phyloP scores from a whole-genome alignment of 2,329 filamentous ascomycete species.

The Esteya vermicola region DNA sequence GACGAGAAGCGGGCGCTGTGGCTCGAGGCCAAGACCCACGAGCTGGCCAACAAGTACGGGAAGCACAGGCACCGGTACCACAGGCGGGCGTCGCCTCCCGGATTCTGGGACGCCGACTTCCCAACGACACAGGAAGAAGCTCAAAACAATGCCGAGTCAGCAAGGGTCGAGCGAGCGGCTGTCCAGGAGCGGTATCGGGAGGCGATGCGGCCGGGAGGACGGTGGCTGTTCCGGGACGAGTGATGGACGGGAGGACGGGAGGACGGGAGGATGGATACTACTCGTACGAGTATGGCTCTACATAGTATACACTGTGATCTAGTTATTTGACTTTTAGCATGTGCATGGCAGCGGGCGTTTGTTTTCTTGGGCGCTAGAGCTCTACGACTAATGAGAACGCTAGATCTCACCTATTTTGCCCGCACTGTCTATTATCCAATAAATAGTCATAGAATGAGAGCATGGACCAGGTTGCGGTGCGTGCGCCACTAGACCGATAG shows the following conservation, averaged over 20 bases:
- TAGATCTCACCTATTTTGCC: not conserved
- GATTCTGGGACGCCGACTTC: constrained; percentile 85
- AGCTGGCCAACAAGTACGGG: constrained; percentile 61
- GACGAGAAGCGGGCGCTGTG: constrained; percentile 53
- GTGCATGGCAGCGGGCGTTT: too few relatives aligned
- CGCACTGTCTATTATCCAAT: too few relatives aligned
- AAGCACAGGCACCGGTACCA: constrained; percentile 65
- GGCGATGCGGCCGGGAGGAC: constrained; percentile 61
- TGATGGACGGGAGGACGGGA: constrained; percentile 14
- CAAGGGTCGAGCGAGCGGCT: constrained; percentile 45
- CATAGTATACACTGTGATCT: too few relatives aligned
- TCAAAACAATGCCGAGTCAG: constrained; percentile 49
- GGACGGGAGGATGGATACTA: not conserved
- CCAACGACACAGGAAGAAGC: constrained; percentile 71
- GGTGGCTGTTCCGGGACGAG: constrained; percentile 76
- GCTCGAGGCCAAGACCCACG: constrained; percentile 59
- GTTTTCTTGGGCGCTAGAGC: too few relatives aligned
- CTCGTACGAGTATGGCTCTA: too few relatives aligned
- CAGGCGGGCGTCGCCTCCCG: constrained; percentile 60
- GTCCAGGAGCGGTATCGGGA: constrained; percentile 66
- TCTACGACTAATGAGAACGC: not conserved
- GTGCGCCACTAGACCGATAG: not conserved
- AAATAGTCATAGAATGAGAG: not conserved
- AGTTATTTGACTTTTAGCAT: too few relatives aligned
- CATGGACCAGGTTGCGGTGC: not conserved